These are phyloP conservation scores for Draba incana DNA, from an alignment of 345 rosid species.

Conservation along the genomic window DNA sequence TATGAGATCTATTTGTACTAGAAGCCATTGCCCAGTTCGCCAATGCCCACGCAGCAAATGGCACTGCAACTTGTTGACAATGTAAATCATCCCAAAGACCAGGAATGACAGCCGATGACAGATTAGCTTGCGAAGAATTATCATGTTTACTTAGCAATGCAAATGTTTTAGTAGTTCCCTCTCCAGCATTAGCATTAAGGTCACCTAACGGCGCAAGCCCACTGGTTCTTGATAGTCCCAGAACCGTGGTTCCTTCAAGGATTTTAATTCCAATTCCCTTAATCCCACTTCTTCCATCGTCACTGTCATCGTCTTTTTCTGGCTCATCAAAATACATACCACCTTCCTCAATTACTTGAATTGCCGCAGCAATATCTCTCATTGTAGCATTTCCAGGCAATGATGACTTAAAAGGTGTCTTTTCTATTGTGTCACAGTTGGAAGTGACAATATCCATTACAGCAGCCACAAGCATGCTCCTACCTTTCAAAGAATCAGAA, in stretches of 20 bases:
- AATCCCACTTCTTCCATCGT: conserved; percentile 71
- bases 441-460: conserved; percentile 97
- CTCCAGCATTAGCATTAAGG: conserved; percentile 44
- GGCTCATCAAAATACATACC: conserved; percentile 75
- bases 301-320: conserved; percentile 60
- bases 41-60: conserved; percentile 98
- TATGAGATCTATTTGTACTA: conserved; percentile 68
- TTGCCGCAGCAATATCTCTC: conserved; percentile 87
- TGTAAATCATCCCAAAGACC: conserved; percentile 99
- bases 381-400: conserved; percentile 76
- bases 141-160: conserved; percentile 62
- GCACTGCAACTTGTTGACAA: conserved; percentile 97
- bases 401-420: conserved; percentile 56
- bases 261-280: conserved; percentile 93
- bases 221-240: conserved; percentile 75
- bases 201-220: conserved; percentile 54
- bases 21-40: conserved; percentile 99
- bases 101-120: conserved; percentile 87
- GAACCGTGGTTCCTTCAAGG: conserved; percentile 84
- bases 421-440: conserved; percentile 66
- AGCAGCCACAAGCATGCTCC: conserved; percentile 99
- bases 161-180: conserved; percentile 49
- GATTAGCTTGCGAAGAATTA: conserved; percentile 54
- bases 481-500: conserved; percentile 99
- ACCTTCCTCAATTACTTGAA: conserved; percentile 95